A percentile compares a stretch with the other conserved stretches of the same genome.
Conservation (phyloP, 768 basidiomycete species). For the Neoboletus brunneissimus region DNA sequence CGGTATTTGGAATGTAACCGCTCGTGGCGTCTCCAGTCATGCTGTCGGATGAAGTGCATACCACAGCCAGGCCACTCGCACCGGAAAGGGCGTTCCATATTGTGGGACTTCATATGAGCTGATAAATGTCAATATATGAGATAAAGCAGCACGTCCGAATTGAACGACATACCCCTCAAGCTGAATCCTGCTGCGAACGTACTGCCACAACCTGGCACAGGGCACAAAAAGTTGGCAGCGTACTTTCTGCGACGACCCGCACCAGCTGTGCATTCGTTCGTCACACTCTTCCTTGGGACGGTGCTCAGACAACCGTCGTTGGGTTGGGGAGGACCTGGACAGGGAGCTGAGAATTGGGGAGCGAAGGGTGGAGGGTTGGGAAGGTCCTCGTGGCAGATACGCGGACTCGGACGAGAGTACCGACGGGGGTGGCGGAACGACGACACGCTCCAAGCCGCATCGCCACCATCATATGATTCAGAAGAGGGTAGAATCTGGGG, state of each 20-base stretch:
- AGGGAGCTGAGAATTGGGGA: background rate
- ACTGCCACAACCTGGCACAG: constrained; percentile 77
- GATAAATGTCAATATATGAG: constrained; percentile 14
- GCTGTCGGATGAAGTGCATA: constrained; percentile 89
- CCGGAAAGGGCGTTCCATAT: constrained; percentile 89
- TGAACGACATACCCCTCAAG: constrained; percentile 61
- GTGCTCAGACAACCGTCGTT: background rate
- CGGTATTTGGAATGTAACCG: constrained; percentile 88
- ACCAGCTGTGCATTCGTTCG: constrained; percentile 82
- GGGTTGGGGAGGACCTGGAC: constrained; percentile 10
- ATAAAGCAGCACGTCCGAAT: constrained; percentile 3
- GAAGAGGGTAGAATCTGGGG: no score
- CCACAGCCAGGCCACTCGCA: constrained; percentile 94
- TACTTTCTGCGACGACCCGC: constrained; percentile 85
- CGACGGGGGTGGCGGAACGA: constrained; percentile 48
- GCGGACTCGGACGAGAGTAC: constrained; percentile 57
- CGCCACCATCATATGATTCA: no score
- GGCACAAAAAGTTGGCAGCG: constrained; percentile 81
- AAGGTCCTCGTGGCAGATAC: constrained; percentile 46
- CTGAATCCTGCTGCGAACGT: constrained; percentile 93
- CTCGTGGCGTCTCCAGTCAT: constrained; percentile 96
- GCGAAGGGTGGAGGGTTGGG: constrained; percentile 27
- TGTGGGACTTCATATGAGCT: constrained; percentile 91
- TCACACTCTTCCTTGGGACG: constrained; percentile 64
- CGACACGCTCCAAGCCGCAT: background rate